These are phyloP conservation scores for Perkinsus olseni DNA, from an alignment of 169 alveolate genomes.

Conservation along the genomic window DNA sequence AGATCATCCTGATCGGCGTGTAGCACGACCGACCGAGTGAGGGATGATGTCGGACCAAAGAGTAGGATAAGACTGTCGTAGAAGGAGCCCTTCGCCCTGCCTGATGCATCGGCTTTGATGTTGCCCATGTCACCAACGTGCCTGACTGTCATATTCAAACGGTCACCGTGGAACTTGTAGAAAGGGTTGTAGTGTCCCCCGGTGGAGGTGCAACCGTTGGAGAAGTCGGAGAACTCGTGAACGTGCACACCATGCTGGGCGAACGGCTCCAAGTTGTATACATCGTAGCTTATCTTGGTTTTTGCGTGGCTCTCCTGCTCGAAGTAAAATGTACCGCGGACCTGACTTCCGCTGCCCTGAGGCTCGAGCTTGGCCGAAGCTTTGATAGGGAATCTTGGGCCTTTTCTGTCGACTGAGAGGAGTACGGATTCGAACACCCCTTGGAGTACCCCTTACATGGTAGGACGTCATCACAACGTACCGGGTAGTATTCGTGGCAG, in stretches of 20 bases:
- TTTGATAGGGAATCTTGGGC: background rate
- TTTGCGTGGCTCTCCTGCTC: background rate
- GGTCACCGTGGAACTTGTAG: background rate
- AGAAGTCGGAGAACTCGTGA: background rate
- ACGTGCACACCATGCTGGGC: background rate
- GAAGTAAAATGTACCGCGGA: background rate
- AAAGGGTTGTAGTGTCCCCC: constrained; percentile 5
- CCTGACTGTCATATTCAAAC: background rate
- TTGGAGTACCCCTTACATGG: background rate
- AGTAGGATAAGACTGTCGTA: background rate
- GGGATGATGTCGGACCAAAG: background rate
- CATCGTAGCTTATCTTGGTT: background rate
- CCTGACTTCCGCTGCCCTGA: background rate
- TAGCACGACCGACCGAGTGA: background rate
- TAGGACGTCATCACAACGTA: background rate
- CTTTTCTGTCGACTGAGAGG: background rate
- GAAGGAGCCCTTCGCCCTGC: background rate
- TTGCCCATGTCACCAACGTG: constrained; percentile 8
- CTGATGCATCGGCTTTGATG: background rate
- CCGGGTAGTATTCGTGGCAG: background rate
- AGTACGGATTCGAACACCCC: background rate
- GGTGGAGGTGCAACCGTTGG: background rate
- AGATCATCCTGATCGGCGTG: background rate
- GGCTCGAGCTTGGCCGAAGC: background rate
- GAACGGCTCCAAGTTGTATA: background rate